Conservation (phyloP, 208 protist genomes). For the Spongospora subterranea region DNA sequence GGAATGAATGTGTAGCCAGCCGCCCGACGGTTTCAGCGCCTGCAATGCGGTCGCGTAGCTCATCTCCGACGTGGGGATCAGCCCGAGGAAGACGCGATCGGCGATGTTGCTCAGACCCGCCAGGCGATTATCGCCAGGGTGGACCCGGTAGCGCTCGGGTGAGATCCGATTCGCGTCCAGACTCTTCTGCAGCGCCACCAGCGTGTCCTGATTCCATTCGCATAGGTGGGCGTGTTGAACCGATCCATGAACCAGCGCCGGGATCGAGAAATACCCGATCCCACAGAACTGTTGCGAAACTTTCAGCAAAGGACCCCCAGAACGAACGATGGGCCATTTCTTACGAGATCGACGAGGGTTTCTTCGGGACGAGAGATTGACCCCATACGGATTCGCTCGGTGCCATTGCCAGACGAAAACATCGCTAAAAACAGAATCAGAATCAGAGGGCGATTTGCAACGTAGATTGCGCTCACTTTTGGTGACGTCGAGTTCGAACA, state of each 20-base stretch:
- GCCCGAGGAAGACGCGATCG: conserved; percentile 19
- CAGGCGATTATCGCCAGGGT: not conserved
- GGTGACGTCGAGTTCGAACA: not conserved
- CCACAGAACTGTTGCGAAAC: not conserved
- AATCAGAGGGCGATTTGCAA: not conserved
- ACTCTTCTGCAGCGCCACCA: not conserved
- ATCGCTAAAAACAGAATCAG: not conserved
- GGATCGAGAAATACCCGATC: not conserved
- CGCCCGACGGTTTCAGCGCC: not conserved
- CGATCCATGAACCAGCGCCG: not conserved
- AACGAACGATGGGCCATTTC: not conserved
- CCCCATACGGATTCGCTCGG: not conserved
- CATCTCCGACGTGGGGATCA: not conserved
- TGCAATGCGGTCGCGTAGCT: not conserved
- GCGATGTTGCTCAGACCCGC: not conserved
- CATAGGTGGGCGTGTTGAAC: not conserved
- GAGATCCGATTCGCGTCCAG: not conserved
- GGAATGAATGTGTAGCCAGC: conserved; percentile 41
- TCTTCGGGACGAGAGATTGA: not conserved
- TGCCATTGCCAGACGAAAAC: not conserved
- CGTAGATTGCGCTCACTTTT: not conserved
- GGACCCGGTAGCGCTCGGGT: not conserved
- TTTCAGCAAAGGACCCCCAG: not conserved
- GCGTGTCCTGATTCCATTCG: not conserved
- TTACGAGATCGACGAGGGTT: not conserved